Base-by-base conservation (phyloP, 164 flowering plant genomes). In the Nymphaea thermarum region DNA sequence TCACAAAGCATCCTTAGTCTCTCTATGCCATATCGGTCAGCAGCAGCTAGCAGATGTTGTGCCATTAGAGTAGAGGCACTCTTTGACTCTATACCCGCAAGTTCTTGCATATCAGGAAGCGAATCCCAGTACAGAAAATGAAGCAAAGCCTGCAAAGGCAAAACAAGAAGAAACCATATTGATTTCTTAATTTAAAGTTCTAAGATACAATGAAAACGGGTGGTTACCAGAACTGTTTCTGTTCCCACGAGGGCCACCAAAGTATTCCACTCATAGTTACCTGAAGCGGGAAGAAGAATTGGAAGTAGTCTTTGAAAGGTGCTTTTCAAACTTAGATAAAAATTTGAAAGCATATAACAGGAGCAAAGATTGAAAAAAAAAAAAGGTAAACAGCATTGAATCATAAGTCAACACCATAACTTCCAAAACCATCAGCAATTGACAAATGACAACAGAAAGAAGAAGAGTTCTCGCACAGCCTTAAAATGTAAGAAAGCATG, bases 31-130 rank as follows among this genome's bases (percentile, higher is more conserved):
- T 91, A 94, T 4, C 87, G 81, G 67, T 94, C 99, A n/a, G 98
- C 95, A 53, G 98, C 99, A 36, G 92, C 99, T 63, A 94, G 96
- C 65, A 94, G 79, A 82, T 94, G 99, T 73, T 94, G 99, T 45
- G 84, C 86, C 89, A 94, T 86, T 66, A 86, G 67, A 12, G 96
- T 90, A 18, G 96, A 86, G 65, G 91, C 96, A 83, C 95, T 83
- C 76, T 90, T 90, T 4, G 90, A 63, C 66, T 81, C 86, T 71
- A 82, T 36, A 59, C 93, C 96, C 71, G 85, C 83, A 63, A 90
- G 83, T 77, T 90, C 94, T 78, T 83, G 81, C 86, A 90, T 76
- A 76, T 90, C 91, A 11, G 96, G 94, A 16, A 94, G 82, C 5
- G 71, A 64, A 82, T 94, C 99, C 89, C 89, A 88, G 82, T 91